Conservation (phyloP, 306 rosid species). For the Fragaria ananassa region DNA sequence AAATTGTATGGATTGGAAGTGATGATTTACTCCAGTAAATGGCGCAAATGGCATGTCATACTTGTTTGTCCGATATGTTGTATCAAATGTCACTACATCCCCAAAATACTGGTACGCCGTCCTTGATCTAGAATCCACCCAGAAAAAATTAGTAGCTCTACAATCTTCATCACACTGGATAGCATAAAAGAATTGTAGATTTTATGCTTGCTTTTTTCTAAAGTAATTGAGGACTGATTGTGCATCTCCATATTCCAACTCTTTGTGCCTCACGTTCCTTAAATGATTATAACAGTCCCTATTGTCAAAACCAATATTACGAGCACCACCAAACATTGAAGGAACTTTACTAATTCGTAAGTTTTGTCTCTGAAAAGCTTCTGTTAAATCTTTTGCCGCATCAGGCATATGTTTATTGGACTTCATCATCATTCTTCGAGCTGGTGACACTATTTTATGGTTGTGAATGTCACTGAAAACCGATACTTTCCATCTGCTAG, state of each 20-base stretch:
- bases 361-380: neutral
- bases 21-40: slow-evolving; percentile 8
- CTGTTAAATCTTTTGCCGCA: neutral
- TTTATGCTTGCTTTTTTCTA: neutral
- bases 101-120: neutral
- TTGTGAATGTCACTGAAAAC: neutral
- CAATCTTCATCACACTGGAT: neutral
- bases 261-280: neutral
- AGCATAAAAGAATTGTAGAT: neutral
- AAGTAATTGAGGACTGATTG: neutral
- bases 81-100: slow-evolving; percentile 9
- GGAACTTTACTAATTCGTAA: neutral
- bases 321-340: neutral
- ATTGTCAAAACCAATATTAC: neutral
- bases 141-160: neutral
- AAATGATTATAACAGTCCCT: slow-evolving; percentile 6
- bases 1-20: neutral
- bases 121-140: neutral
- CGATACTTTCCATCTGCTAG: neutral
- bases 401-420: neutral
- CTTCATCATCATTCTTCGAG: neutral
- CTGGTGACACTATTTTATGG: neutral
- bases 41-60: slow-evolving; percentile 10
- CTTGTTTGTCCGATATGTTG: slow-evolving; percentile 9
- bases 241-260: neutral